phyloP scores from a whole-genome alignment of 805 yeast species.

The Kregervanrija fluxuum region DNA sequence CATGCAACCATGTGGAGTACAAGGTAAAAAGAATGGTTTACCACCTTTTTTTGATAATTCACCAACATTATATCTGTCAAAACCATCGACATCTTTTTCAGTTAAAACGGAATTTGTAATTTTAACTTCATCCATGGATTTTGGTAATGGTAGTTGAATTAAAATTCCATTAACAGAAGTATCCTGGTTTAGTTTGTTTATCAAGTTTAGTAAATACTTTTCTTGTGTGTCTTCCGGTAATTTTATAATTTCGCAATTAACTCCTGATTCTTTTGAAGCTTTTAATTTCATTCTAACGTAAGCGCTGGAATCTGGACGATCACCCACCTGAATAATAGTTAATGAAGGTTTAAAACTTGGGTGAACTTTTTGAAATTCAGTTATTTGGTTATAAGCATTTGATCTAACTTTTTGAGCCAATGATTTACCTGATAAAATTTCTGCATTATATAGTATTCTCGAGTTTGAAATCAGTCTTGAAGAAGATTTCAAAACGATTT shows the following conservation, averaged over 20 bases:
- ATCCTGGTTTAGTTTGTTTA: constrained; percentile 52
- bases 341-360: constrained; percentile 58
- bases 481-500: too few relatives aligned
- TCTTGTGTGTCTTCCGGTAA: constrained; percentile 53
- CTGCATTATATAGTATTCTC: constrained; percentile 15
- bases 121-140: constrained; percentile 57
- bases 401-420: constrained; percentile 38
- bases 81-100: constrained; percentile 78
- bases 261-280: constrained; percentile 67
- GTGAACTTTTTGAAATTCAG: constrained; percentile 33
- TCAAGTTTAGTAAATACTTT: constrained; percentile 44
- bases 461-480: too few relatives aligned
- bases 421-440: constrained; percentile 39
- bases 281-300: constrained; percentile 75
- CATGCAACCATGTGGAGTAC: constrained; percentile 80
- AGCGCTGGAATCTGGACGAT: constrained; percentile 71
- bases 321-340: constrained; percentile 71
- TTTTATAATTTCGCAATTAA: constrained; percentile 52
- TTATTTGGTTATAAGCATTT: constrained; percentile 37
- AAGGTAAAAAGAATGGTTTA: constrained; percentile 63
- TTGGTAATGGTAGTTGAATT: constrained; percentile 73
- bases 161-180: constrained; percentile 61
- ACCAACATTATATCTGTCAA: constrained; percentile 71
- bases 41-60: constrained; percentile 72
- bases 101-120: constrained; percentile 61